These are phyloP conservation scores for Boletales sp. DNA, from an alignment of 768 basidiomycete species.

Conservation along the genomic window DNA sequence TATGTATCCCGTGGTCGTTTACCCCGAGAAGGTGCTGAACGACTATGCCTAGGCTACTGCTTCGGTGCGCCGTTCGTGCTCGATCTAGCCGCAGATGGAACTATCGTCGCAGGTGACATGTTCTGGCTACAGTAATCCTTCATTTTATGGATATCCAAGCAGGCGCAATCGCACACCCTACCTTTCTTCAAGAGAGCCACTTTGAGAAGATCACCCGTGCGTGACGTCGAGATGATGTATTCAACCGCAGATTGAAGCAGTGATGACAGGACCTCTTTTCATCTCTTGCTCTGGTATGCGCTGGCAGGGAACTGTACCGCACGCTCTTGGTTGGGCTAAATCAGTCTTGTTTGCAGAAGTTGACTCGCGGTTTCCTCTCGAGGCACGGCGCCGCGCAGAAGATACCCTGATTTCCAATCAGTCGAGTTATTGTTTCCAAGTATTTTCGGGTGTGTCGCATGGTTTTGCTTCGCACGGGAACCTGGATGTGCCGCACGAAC, in stretches of 20 bases:
- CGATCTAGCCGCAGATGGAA: conserved; percentile 40
- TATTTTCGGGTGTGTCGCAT: conserved; percentile 44
- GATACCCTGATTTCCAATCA: conserved; percentile 49
- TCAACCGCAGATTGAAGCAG: background rate
- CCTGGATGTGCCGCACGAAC: conserved; percentile 11
- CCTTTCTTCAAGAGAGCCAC: conserved; percentile 48
- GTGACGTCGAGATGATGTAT: conserved; percentile 1
- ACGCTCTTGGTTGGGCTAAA: background rate
- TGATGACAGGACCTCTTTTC: conserved; percentile 18
- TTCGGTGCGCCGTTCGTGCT: conserved; percentile 51
- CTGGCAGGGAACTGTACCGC: too few species aligned
- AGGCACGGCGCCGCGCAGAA: conserved; percentile 50
- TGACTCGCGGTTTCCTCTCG: conserved; percentile 47
- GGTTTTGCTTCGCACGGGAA: conserved; percentile 21
- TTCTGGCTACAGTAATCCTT: background rate
- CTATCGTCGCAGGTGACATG: conserved; percentile 42
- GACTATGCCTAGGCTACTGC: conserved; percentile 44
- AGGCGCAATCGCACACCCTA: conserved; percentile 53
- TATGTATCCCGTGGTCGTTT: conserved; percentile 15
- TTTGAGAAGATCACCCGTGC: conserved; percentile 46
- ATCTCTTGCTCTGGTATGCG: conserved; percentile 22
- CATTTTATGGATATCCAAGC: background rate
- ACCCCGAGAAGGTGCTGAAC: background rate
- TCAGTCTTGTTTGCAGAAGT: conserved; percentile 33
- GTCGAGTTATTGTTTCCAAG: conserved; percentile 49